phyloP scores from a whole-genome alignment of 768 basidiomycete species.

The Tulasnella calospora region DNA sequence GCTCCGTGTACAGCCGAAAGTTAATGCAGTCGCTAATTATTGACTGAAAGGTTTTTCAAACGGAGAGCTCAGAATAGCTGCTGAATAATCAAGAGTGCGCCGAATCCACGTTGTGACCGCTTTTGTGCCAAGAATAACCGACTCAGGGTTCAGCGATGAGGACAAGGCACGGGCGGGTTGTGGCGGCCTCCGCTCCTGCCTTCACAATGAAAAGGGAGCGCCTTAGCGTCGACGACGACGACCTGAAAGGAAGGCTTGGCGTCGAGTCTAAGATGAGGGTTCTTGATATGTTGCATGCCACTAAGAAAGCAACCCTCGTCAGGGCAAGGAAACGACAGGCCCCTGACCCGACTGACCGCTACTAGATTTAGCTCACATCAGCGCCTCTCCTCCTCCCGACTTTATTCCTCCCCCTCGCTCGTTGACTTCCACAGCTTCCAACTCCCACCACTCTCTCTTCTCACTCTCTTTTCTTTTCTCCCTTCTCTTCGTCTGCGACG shows the following conservation, averaged over 20 bases:
- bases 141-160: neutral
- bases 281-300: neutral
- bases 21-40: neutral
- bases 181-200: too few relatives aligned
- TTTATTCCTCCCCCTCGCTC: neutral
- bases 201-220: too few relatives aligned
- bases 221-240: neutral
- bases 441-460: neutral
- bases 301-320: neutral
- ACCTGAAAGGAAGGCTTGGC: neutral
- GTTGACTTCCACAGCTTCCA: neutral
- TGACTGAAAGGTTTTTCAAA: neutral
- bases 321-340: neutral
- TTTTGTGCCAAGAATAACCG: neutral
- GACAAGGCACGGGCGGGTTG: neutral
- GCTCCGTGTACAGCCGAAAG: neutral
- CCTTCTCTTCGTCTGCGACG: neutral
- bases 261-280: neutral
- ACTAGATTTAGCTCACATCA: neutral
- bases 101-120: neutral
- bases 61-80: neutral
- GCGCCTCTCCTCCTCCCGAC: neutral
- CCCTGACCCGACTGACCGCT: neutral
- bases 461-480: neutral
- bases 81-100: neutral